Evolutionary conservation across 345 rosid species (phyloP).

Genomic region (Hypericum androsaemum): DNA sequence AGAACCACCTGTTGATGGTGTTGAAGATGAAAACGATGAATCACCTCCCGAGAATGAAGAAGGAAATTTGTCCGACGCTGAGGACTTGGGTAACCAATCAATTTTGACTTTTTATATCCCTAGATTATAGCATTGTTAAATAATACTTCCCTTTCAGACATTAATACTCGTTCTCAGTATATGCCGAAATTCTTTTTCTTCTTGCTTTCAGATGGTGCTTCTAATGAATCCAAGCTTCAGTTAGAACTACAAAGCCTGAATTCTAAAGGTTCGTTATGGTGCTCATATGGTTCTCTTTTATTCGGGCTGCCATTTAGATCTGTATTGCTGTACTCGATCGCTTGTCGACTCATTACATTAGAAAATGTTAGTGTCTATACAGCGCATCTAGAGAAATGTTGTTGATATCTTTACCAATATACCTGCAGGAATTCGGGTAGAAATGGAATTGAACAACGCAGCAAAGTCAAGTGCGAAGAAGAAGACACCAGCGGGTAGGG

Average conservation of each 20-base stretch:
- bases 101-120: background rate
- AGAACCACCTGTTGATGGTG: conserved; percentile 56
- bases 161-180: no score
- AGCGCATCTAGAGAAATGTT: background rate
- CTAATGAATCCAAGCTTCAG: conserved; percentile 51
- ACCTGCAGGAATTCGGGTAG: conserved; percentile 55
- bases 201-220: conserved; percentile 29
- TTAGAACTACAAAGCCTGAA: conserved; percentile 60
- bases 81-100: conserved; percentile 45
- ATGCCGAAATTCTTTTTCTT: background rate
- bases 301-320: background rate
- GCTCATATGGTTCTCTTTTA: background rate
- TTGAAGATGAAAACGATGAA: conserved; percentile 54
- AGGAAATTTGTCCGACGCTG: conserved; percentile 53
- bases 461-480: conserved; percentile 43
- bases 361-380: no score
- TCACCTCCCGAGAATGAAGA: conserved; percentile 46
- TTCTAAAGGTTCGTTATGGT: conserved; percentile 43
- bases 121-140: background rate
- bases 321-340: background rate
- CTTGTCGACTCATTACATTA: no score
- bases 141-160: background rate
- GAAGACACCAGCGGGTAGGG: conserved; percentile 16
- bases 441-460: conserved; percentile 57
- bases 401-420: background rate